These are phyloP conservation scores for Amyloporia xantha DNA, from an alignment of 768 basidiomycete species.

Conservation along the genomic window DNA sequence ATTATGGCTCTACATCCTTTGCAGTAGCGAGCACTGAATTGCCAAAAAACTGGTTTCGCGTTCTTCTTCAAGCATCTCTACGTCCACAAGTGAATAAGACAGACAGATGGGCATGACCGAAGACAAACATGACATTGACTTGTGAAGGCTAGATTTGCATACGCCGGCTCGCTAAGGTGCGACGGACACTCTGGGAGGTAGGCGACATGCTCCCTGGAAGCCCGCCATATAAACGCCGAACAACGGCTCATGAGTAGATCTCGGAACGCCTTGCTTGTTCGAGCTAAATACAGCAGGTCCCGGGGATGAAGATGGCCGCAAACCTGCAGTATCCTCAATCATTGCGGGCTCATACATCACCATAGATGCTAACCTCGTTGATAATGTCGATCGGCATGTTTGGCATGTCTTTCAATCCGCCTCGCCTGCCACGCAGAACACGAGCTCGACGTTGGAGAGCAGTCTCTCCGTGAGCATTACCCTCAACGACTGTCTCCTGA, in stretches of 20 bases:
- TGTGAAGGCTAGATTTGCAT: conserved; percentile 11
- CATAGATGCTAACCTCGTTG: conserved; percentile 7
- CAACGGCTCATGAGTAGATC: conserved; percentile 6
- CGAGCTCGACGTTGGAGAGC: not conserved
- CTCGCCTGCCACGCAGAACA: conserved; percentile 3
- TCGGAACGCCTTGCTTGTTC: conserved; percentile 4
- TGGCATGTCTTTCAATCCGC: conserved; percentile 10
- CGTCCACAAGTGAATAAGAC: not conserved
- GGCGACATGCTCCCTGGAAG: conserved; percentile 1
- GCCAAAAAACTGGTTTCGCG: conserved; percentile 7
- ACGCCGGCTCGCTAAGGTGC: conserved; percentile 10
- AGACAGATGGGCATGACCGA: not conserved
- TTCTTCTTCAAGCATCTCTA: conserved; percentile 9
- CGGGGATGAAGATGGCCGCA: conserved; percentile 31
- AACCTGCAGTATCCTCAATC: conserved; percentile 25
- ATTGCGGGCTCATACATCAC: not conserved
- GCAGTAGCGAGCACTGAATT: conserved; percentile 12
- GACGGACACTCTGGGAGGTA: conserved; percentile 10
- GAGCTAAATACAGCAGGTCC: conserved; percentile 18
- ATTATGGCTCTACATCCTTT: conserved; percentile 3
- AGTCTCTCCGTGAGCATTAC: too few relatives aligned
- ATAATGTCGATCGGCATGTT: conserved; percentile 15
- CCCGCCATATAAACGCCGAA: conserved; percentile 5
- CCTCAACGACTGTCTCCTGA: too few relatives aligned
- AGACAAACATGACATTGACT: not conserved